These are phyloP conservation scores for Suhomyces panamericanus DNA, from an alignment of 1,139 yeast genomes.

Conservation along the genomic window DNA sequence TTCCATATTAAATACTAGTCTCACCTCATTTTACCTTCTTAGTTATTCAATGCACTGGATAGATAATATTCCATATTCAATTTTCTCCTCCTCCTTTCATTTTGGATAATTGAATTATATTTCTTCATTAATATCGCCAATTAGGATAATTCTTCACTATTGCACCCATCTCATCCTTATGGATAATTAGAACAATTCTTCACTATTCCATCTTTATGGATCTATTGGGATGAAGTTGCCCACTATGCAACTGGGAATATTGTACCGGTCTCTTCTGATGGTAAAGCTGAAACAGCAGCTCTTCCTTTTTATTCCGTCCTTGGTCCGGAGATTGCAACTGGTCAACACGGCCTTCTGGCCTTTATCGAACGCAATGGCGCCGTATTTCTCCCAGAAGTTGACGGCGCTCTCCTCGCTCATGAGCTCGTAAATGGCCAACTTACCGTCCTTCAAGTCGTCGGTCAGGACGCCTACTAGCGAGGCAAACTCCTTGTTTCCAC, in stretches of 20 bases:
- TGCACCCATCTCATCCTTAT: no score
- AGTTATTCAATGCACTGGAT: no score
- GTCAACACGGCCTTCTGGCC: slow-evolving; percentile 95
- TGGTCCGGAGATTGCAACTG: slow-evolving; percentile 82
- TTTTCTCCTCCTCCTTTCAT: no score
- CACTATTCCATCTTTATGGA: neutral
- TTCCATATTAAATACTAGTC: no score
- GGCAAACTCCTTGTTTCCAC: slow-evolving; percentile 97
- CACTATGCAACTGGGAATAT: slow-evolving; percentile 94
- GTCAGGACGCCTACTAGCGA: slow-evolving; percentile 89
- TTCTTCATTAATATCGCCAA: no score
- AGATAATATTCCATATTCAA: no score
- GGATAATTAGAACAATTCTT: no score
- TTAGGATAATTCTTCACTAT: no score
- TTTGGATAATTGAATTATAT: no score
- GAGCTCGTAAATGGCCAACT: slow-evolving; percentile 85
- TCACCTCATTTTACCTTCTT: no score
- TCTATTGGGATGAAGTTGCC: slow-evolving; percentile 91
- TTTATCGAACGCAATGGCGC: slow-evolving; percentile 93
- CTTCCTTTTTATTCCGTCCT: slow-evolving; percentile 77
- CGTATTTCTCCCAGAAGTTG: slow-evolving; percentile 98
- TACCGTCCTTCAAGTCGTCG: slow-evolving; percentile 91
- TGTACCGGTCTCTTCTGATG: slow-evolving; percentile 86
- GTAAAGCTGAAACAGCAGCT: slow-evolving; percentile 95
- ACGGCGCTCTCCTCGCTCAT: slow-evolving; percentile 98